Evolutionary conservation across 2,329 filamentous ascomycete species (phyloP).

Genomic region (Aspergillus phoenicis): DNA sequence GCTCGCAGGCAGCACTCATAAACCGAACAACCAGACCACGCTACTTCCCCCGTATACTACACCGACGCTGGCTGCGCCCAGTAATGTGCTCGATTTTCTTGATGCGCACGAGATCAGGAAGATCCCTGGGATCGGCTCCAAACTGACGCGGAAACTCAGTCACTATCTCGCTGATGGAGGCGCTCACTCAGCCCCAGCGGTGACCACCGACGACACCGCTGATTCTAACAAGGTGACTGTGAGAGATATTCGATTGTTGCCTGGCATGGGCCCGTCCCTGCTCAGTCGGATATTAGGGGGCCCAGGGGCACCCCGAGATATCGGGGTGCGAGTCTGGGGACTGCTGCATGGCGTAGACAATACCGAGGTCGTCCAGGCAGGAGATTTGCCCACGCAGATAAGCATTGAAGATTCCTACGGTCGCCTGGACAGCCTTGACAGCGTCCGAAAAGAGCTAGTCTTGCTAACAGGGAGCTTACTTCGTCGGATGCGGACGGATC

Average conservation of each 20-base stretch:
- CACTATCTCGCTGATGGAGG: conserved; percentile 11
- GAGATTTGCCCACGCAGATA: conserved; percentile 78
- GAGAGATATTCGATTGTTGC: conserved; percentile 63
- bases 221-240: conserved; percentile 63
- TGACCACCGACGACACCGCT: conserved; percentile 14
- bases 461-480: conserved; percentile 71
- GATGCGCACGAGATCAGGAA: conserved; percentile 75
- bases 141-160: conserved; percentile 67
- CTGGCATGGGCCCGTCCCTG: conserved; percentile 62
- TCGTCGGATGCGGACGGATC: conserved; percentile 75
- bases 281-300: conserved; percentile 72
- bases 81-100: conserved; percentile 69
- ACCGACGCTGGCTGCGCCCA: conserved; percentile 28
- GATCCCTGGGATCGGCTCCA: conserved; percentile 84
- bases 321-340: conserved; percentile 73
- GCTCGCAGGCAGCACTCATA: conserved; percentile 78
- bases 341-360: conserved; percentile 81
- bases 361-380: conserved; percentile 70
- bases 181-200: neutral
- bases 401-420: conserved; percentile 93
- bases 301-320: conserved; percentile 69
- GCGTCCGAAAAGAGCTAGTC: conserved; percentile 69
- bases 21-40: conserved; percentile 85
- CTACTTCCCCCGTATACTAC: conserved; percentile 66
- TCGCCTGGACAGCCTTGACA: conserved; percentile 64